Evolutionary conservation across 176 grass and related monocot species (phyloP).

Genomic region (Eleusine indica): DNA sequence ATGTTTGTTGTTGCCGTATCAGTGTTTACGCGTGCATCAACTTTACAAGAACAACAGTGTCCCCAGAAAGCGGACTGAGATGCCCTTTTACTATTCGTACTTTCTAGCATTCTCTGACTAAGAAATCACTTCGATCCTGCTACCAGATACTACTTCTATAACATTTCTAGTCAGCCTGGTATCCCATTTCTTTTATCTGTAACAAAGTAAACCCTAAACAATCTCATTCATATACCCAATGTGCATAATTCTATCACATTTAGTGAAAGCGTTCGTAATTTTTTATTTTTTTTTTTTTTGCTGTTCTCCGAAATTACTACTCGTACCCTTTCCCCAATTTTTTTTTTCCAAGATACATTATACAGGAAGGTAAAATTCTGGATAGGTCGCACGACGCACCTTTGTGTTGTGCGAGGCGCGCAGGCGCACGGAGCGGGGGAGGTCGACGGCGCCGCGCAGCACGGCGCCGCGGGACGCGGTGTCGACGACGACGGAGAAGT

Average conservation of each 20-base stretch:
- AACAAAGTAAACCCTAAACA: too few relatives aligned
- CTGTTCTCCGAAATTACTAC: too few relatives aligned
- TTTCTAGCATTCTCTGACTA: background rate
- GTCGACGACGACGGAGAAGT: conserved; percentile 59
- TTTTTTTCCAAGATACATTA: background rate
- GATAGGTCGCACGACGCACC: conserved; percentile 17
- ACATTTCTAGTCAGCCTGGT: too few relatives aligned
- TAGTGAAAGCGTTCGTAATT: too few relatives aligned
- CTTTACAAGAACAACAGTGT: background rate
- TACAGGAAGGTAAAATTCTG: background rate
- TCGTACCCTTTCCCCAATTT: too few relatives aligned
- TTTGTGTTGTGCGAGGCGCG: conserved; percentile 44
- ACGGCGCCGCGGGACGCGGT: conserved; percentile 38
- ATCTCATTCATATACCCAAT: too few relatives aligned
- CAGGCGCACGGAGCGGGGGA: conserved; percentile 43
- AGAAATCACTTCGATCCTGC: background rate
- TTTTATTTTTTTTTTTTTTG: too few relatives aligned
- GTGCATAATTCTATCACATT: too few relatives aligned
- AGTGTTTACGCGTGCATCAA: background rate
- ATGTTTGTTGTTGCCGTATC: background rate
- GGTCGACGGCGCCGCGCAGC: conserved; percentile 38
- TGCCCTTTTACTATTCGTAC: background rate
- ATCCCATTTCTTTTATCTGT: background rate
- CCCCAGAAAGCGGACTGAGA: background rate
- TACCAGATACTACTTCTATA: too few relatives aligned